Evolutionary conservation across 331 rosid genomes (phyloP).

Genomic region (Malus hybrid): DNA sequence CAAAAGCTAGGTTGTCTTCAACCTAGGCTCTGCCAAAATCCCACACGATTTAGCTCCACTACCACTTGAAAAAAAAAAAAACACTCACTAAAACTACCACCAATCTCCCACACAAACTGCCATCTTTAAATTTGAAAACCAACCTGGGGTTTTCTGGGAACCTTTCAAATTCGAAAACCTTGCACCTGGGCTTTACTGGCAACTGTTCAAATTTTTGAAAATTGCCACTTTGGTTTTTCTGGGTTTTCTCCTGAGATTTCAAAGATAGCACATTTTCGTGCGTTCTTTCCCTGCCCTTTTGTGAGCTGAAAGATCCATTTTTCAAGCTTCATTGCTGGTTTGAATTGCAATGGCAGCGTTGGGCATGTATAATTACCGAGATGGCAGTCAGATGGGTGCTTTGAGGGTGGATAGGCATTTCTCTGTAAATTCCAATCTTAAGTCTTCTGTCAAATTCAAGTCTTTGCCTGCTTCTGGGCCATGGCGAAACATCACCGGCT

Average conservation of each 20-base stretch:
- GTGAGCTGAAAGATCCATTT: conserved; percentile 8
- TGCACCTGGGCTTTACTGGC: conserved; percentile 12
- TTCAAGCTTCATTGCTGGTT: conserved; percentile 4
- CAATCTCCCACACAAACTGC: neutral
- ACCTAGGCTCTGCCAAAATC: no score
- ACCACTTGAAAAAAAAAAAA: conserved; percentile 3
- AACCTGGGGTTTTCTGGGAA: neutral
- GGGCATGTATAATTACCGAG: conserved; percentile 46
- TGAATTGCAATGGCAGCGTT: conserved; percentile 59
- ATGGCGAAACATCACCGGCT: conserved; percentile 72
- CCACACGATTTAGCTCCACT: conserved; percentile 37
- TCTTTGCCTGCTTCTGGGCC: conserved; percentile 41
- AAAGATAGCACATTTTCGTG: neutral
- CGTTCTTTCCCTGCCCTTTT: conserved; percentile 11
- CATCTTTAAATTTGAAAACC: neutral
- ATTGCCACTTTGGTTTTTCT: neutral
- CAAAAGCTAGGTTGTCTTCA: no score
- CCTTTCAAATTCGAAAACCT: neutral
- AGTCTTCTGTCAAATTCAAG: conserved; percentile 58
- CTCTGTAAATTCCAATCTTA: conserved; percentile 45
- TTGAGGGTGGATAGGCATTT: conserved; percentile 45
- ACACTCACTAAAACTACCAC: neutral
- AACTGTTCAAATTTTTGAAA: neutral
- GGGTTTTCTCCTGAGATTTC: neutral
- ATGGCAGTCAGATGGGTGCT: conserved; percentile 54